These are phyloP conservation scores for Lepidium sativum DNA, from an alignment of 345 rosid genomes.

Conservation along the genomic window DNA sequence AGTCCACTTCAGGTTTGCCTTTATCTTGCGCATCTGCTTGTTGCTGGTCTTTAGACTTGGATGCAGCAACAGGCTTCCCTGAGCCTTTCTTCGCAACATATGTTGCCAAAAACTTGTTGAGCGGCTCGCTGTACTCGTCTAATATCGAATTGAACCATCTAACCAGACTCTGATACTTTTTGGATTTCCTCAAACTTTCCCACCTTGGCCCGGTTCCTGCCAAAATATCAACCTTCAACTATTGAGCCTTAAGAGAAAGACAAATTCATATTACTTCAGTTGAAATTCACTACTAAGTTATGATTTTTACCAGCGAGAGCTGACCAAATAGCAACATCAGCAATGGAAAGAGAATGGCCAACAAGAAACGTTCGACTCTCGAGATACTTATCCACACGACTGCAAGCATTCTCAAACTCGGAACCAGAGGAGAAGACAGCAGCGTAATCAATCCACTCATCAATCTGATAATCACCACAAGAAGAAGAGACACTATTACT, in stretches of 20 bases:
- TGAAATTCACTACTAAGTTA: neutral
- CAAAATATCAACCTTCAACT: neutral
- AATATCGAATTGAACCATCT: conserved; percentile 81
- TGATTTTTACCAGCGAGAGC: conserved; percentile 57
- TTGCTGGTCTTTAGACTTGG: conserved; percentile 42
- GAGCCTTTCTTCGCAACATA: conserved; percentile 50
- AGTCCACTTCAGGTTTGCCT: conserved; percentile 66
- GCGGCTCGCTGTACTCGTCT: conserved; percentile 45
- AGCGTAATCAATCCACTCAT: conserved; percentile 76
- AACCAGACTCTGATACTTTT: conserved; percentile 66
- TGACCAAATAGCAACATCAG: conserved; percentile 85
- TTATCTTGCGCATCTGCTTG: conserved; percentile 43
- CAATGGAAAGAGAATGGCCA: conserved; percentile 60
- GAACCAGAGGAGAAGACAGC: conserved; percentile 61
- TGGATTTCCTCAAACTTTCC: conserved; percentile 92
- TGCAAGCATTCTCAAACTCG: conserved; percentile 75
- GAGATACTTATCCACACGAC: conserved; percentile 43
- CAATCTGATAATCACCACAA: conserved; percentile 38
- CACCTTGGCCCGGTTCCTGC: conserved; percentile 77
- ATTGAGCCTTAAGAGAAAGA: neutral
- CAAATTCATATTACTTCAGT: neutral
- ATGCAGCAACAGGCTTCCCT: conserved; percentile 43
- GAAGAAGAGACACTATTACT: neutral
- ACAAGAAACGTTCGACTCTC: conserved; percentile 56
- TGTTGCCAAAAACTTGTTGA: conserved; percentile 40